A percentile compares a stretch with the other conserved stretches of the same genome.
Evolutionary conservation across 2,329 filamentous ascomycete species (phyloP).

Genomic region (Colletotrichum euphorbiae): DNA sequence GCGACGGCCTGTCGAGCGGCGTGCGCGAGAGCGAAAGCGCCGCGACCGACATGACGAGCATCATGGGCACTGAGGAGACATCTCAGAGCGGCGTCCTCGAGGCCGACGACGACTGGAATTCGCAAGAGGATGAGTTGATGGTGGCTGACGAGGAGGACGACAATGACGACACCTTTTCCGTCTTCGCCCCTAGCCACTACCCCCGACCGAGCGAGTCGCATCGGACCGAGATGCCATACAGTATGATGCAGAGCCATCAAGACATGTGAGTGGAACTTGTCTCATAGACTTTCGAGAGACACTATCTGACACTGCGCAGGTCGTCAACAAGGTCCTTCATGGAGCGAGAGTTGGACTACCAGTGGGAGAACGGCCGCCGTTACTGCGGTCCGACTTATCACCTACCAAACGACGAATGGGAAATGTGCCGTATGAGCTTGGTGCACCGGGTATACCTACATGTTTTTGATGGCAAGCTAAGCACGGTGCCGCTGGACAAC

Average conservation of each 20-base stretch:
- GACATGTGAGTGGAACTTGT: constrained; percentile 54
- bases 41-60: constrained; percentile 53
- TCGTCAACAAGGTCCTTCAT: constrained; percentile 62
- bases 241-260: constrained; percentile 46
- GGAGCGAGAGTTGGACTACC: constrained; percentile 64
- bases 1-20: constrained; percentile 49
- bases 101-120: constrained; percentile 40
- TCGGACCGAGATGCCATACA: constrained; percentile 50
- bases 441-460: constrained; percentile 72
- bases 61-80: constrained; percentile 50
- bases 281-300: constrained; percentile 25
- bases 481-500: constrained; percentile 55
- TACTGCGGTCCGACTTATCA: constrained; percentile 70
- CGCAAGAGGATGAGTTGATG: constrained; percentile 39
- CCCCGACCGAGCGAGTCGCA: constrained; percentile 51
- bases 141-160: constrained; percentile 49
- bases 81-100: constrained; percentile 41
- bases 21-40: constrained; percentile 48
- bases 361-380: constrained; percentile 71
- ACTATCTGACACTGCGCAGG: constrained; percentile 44
- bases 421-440: constrained; percentile 72
- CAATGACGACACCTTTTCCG: constrained; percentile 54
- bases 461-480: constrained; percentile 58
- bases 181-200: constrained; percentile 57
- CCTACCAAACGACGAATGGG: constrained; percentile 75